Conservation (phyloP, 495 filamentous ascomycete species). For the Aspergillus avenaceus region DNA sequence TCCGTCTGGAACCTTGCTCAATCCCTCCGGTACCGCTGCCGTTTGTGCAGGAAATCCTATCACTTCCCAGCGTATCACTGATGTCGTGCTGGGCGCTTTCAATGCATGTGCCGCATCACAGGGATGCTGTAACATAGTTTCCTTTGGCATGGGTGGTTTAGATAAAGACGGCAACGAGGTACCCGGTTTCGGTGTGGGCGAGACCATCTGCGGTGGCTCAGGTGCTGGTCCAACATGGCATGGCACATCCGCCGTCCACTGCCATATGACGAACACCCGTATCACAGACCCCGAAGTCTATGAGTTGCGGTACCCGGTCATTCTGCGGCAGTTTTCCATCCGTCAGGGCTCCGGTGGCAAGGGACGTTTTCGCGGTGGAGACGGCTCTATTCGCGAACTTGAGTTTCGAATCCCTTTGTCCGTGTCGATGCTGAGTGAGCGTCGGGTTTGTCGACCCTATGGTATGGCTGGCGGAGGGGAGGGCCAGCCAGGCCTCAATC, state of each 20-base stretch:
- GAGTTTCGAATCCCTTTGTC: slow-evolving; percentile 89
- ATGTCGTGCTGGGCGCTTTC: slow-evolving; percentile 91
- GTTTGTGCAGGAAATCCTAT: slow-evolving; percentile 95
- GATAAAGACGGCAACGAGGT: slow-evolving; percentile 65
- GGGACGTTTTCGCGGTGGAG: slow-evolving; percentile 75
- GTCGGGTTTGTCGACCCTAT: slow-evolving; percentile 85
- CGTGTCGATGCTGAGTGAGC: slow-evolving; percentile 82
- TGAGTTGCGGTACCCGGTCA: slow-evolving; percentile 84
- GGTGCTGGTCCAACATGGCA: slow-evolving; percentile 86
- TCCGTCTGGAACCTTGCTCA: slow-evolving; percentile 75
- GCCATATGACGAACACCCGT: slow-evolving; percentile 98
- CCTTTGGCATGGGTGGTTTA: slow-evolving; percentile 50
- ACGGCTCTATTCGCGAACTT: slow-evolving; percentile 89
- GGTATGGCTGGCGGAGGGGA: slow-evolving; percentile 67
- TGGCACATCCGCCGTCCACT: slow-evolving; percentile 85
- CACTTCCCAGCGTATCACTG: slow-evolving; percentile 85
- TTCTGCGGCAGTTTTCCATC: slow-evolving; percentile 80
- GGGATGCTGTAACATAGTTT: slow-evolving; percentile 92
- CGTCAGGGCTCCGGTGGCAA: slow-evolving; percentile 61
- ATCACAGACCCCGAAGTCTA: slow-evolving; percentile 97
- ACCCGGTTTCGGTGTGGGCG: slow-evolving; percentile 96
- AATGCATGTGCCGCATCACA: slow-evolving; percentile 85
- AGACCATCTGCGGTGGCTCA: slow-evolving; percentile 90
- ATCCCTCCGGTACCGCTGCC: slow-evolving; percentile 79
- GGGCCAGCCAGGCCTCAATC: not conserved